Percentiles rank a stretch among this genome's conserved stretches.
phyloP scores from a whole-genome alignment of 73 alveolate species.

The Symbiodinium pilosum region DNA sequence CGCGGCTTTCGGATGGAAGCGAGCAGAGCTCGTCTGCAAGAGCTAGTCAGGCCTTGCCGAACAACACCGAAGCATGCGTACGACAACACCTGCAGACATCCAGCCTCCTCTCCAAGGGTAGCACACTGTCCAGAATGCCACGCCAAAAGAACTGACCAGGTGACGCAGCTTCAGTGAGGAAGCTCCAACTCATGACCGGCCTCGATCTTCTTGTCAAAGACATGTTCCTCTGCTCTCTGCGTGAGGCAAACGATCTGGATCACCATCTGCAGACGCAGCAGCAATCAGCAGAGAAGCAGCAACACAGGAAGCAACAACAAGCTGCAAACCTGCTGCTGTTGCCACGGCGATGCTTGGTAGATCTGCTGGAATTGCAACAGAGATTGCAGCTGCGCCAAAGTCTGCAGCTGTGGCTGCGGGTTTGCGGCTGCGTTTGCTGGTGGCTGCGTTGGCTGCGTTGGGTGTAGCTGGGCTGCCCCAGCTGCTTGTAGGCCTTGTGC shows the following conservation, averaged over 20 bases:
- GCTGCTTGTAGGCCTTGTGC: conserved; percentile 9
- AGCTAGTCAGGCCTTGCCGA: no score
- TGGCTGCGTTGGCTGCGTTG: neutral
- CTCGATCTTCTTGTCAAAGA: conserved; percentile 92
- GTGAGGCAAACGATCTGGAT: conserved; percentile 91
- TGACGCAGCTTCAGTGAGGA: neutral
- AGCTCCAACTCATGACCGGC: neutral
- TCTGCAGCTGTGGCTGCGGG: conserved; percentile 38
- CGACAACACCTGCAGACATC: neutral
- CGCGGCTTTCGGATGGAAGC: no score
- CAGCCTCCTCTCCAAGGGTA: conserved; percentile 27
- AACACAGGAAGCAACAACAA: no score
- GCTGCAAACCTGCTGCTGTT: conserved; percentile 59
- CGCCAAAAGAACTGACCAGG: conserved; percentile 63
- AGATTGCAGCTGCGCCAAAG: conserved; percentile 80
- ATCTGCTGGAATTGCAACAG: conserved; percentile 80
- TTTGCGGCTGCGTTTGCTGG: neutral
- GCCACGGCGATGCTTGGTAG: conserved; percentile 48
- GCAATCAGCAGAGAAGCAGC: no score
- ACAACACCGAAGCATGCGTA: no score
- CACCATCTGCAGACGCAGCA: conserved; percentile 54
- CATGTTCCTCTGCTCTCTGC: conserved; percentile 80
- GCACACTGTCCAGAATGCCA: conserved; percentile 69
- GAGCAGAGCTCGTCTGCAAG: no score
- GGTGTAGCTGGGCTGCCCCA: neutral